These are phyloP conservation scores for Elsinoe batatas DNA, from an alignment of 2,329 filamentous ascomycete species.

Conservation along the genomic window DNA sequence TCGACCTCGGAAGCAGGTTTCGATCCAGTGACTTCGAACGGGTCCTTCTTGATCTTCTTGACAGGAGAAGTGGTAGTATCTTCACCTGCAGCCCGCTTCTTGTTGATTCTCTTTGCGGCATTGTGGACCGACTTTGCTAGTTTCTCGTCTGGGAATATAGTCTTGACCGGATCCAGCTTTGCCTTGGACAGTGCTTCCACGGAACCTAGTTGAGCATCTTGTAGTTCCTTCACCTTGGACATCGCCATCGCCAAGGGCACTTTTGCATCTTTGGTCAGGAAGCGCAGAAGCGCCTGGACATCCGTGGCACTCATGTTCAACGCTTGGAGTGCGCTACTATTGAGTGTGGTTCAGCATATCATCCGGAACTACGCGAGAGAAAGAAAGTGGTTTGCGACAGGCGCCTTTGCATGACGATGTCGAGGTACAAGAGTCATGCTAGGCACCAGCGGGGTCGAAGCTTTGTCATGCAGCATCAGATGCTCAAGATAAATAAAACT, in stretches of 20 bases:
- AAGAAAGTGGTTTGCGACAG: too few species aligned
- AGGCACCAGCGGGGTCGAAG: too few species aligned
- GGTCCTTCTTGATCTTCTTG: constrained; percentile 19
- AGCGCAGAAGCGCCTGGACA: constrained; percentile 38
- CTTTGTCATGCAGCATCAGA: too few species aligned
- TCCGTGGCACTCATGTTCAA: constrained; percentile 11
- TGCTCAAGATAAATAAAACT: too few species aligned
- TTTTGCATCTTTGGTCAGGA: constrained; percentile 49
- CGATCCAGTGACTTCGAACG: constrained; percentile 13
- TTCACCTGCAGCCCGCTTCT: constrained; percentile 41
- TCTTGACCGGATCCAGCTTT: constrained; percentile 34
- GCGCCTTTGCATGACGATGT: too few species aligned
- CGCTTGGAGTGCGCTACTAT: too few species aligned
- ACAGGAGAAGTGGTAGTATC: constrained; percentile 19
- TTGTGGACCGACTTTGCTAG: constrained; percentile 46
- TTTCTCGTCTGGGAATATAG: constrained; percentile 43
- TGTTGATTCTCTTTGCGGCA: constrained; percentile 47
- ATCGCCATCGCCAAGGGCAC: constrained; percentile 46
- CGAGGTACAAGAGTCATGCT: too few species aligned
- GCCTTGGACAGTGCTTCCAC: constrained; percentile 41
- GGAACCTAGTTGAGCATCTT: constrained; percentile 38
- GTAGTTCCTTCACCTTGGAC: constrained; percentile 45
- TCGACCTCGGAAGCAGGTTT: constrained; percentile 49
- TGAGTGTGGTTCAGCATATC: too few species aligned
- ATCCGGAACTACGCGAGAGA: too few species aligned